Percentiles rank a stretch among this genome's conserved stretches.
Evolutionary conservation across 495 filamentous ascomycete species (phyloP).

Genomic region (Penicillium tannophilum): DNA sequence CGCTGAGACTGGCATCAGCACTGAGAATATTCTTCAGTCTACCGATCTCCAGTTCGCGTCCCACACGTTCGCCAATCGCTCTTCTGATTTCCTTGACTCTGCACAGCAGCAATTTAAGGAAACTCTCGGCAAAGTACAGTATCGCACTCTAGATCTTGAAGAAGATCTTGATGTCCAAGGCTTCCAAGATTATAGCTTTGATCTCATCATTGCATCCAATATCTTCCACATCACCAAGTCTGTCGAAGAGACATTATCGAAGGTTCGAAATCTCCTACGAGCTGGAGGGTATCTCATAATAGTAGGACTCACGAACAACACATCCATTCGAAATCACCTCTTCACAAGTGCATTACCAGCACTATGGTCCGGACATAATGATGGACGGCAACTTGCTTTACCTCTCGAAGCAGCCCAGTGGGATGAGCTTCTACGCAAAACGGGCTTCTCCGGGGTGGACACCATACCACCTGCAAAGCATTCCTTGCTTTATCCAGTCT

Average conservation of each 20-base stretch:
- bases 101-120: not conserved
- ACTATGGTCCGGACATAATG: not conserved
- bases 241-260: not conserved
- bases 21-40: not conserved
- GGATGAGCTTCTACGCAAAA: not conserved
- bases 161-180: not conserved
- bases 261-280: not conserved
- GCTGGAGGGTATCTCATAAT: not conserved
- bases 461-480: not conserved
- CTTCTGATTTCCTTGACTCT: not conserved
- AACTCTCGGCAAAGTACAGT: not conserved
- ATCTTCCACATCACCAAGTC: not conserved
- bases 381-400: not conserved
- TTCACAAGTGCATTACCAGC: not conserved
- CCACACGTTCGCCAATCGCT: not conserved
- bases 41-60: not conserved
- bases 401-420: not conserved
- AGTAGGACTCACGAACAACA: not conserved
- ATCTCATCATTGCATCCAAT: conserved; percentile 8
- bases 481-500: conserved; percentile 18
- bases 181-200: conserved; percentile 6
- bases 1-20: not conserved
- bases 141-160: not conserved
- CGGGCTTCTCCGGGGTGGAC: conserved; percentile 3
- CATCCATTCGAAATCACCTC: not conserved